Conservation (phyloP, 441 rosid genomes). For the Breynia disticha region DNA sequence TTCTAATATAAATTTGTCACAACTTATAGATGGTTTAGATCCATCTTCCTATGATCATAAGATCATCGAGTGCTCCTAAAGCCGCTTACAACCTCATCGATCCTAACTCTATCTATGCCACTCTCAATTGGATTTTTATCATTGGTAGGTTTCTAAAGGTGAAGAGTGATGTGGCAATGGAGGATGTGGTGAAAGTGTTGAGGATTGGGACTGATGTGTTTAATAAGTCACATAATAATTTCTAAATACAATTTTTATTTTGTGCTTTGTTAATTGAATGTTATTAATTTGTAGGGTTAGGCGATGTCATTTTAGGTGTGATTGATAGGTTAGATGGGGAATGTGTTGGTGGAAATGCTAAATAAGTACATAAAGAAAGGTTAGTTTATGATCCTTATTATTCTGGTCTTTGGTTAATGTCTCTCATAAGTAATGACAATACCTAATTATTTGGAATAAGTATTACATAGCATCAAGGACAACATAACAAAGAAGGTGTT, state of each 20-base stretch:
- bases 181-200: constrained; percentile 63
- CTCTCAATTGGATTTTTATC: constrained; percentile 90
- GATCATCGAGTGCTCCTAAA: constrained; percentile 56
- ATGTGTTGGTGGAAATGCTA: constrained; percentile 61
- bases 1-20: no score
- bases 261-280: constrained; percentile 7
- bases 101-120: constrained; percentile 82
- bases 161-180: constrained; percentile 73
- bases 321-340: constrained; percentile 94
- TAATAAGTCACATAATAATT: constrained; percentile 57
- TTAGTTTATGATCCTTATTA: no score
- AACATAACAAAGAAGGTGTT: no score
- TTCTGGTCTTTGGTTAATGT: no score
- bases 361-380: constrained; percentile 75
- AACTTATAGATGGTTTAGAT: no score
- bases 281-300: background rate
- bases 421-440: no score
- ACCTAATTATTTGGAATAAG: no score
- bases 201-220: constrained; percentile 69
- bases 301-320: background rate
- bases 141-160: constrained; percentile 87
- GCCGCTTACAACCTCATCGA: constrained; percentile 53
- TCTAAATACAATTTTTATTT: constrained; percentile 64
- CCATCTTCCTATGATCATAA: no score
- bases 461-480: no score